phyloP scores from a whole-genome alignment of 148 eudicot genomes.

The Fagopyrum homotropicum region DNA sequence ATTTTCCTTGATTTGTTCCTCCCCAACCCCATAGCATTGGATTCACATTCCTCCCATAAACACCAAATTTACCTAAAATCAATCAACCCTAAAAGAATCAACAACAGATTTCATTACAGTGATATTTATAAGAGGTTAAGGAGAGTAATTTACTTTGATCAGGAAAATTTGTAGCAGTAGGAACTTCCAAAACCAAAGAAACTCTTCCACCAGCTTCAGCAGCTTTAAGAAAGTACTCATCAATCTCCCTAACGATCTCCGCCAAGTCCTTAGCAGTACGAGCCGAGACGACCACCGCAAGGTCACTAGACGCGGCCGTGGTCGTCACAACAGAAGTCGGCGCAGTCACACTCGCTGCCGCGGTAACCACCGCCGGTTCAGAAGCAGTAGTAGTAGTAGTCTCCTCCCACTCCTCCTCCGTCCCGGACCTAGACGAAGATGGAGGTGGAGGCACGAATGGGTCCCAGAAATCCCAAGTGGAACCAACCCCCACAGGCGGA shows the following conservation, averaged over 20 bases:
- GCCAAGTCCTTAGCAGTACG: constrained; percentile 46
- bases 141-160: constrained; percentile 4
- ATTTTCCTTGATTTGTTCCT: constrained; percentile 21
- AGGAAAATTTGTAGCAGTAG: constrained; percentile 18
- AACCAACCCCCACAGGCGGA: constrained; percentile 30
- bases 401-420: constrained; percentile 62
- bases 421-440: constrained; percentile 32
- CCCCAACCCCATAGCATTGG: constrained; percentile 27
- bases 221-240: constrained; percentile 78
- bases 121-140: neutral
- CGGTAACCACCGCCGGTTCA: constrained; percentile 23
- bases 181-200: constrained; percentile 53
- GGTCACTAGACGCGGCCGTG: constrained; percentile 34
- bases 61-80: constrained; percentile 38
- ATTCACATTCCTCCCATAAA: constrained; percentile 55
- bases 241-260: constrained; percentile 82
- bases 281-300: constrained; percentile 40
- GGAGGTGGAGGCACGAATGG: constrained; percentile 47
- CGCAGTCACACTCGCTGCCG: constrained; percentile 42
- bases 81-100: neutral
- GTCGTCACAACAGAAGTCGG: constrained; percentile 37
- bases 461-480: constrained; percentile 95
- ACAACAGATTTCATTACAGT: neutral
- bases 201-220: constrained; percentile 62
- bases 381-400: constrained; percentile 22